These are phyloP conservation scores for Orychophragmus violaceus DNA, from an alignment of 345 rosid genomes.

Conservation along the genomic window DNA sequence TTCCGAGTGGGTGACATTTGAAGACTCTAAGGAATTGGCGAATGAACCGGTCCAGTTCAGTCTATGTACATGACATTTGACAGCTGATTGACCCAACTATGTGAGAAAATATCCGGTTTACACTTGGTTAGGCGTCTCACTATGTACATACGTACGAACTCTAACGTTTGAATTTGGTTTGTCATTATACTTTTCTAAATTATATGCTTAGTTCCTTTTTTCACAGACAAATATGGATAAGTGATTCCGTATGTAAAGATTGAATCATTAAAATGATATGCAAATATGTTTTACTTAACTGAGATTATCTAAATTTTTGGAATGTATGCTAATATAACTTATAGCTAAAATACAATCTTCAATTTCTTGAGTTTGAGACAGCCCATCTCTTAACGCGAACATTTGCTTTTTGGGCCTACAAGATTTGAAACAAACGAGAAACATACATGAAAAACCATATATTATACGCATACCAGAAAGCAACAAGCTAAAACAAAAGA, in stretches of 20 bases:
- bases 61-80: neutral
- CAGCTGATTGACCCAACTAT: neutral
- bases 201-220: neutral
- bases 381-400: slow-evolving; percentile 1
- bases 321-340: neutral
- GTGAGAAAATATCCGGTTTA: neutral
- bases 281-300: too few relatives aligned
- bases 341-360: neutral
- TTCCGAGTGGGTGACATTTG: slow-evolving; percentile 24
- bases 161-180: neutral
- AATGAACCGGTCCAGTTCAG: slow-evolving; percentile 1
- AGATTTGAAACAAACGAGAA: neutral
- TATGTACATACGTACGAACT: neutral
- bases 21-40: neutral
- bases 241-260: slow-evolving; percentile 2
- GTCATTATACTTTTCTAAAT: neutral
- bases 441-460: neutral
- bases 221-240: neutral
- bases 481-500: neutral
- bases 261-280: too few relatives aligned
- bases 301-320: neutral
- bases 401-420: neutral
- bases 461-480: neutral
- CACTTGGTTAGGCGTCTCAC: neutral
- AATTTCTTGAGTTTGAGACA: neutral